Base-by-base conservation (phyloP, 2,329 filamentous ascomycete genomes). In the Ophiostoma piceae region DNA sequence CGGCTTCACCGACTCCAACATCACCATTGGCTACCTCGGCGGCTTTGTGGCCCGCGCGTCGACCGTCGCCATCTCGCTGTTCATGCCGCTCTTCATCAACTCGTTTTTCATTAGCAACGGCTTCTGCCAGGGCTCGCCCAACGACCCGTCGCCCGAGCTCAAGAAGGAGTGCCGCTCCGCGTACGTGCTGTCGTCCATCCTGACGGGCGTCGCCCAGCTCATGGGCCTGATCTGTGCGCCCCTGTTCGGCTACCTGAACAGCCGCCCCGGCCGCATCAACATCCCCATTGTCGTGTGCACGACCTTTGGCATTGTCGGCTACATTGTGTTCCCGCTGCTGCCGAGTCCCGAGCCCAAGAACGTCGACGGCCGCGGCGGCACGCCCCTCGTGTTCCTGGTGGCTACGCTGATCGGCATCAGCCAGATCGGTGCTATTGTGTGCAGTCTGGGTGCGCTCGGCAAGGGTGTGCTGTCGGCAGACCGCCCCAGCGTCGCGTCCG, bases 371-470 rank as follows among this genome's bases (percentile, higher is more conserved):
- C 83, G 90, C 35, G 87, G 91, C 43, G 92, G 91, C 22, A 87
- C 84, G 43, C 84, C 87, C 0, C 82, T 80, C 12, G 88, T 97
- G 19, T 93, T 96, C 76, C 73, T 94, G 14, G 85, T 94, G 19
- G 92, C 93, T 60, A 87, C 90, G 0, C 80, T 97, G 22, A 87
- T 98, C 54, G 95, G 95, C 16, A 87, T 97, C 76, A 96, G 92
- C 75, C 95, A 99, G 79, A 98, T 99, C 72, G 95, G 94, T 1
- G 91, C 93, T 12, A 98, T 99, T 71, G 95, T 99, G 0, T 97
- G 94, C 80, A 96, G 92, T 73, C 85, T 99, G n/a, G 93, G 92
- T 0, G 87, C 95, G 0, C 84, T 99, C 2, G 92, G 92, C 51
- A 88, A 88, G 19, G 94, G 93, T 3, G 90, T 98, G 29, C 82